Base-by-base conservation (phyloP, 148 eudicot species). In the Vaccinium corymbosum region DNA sequence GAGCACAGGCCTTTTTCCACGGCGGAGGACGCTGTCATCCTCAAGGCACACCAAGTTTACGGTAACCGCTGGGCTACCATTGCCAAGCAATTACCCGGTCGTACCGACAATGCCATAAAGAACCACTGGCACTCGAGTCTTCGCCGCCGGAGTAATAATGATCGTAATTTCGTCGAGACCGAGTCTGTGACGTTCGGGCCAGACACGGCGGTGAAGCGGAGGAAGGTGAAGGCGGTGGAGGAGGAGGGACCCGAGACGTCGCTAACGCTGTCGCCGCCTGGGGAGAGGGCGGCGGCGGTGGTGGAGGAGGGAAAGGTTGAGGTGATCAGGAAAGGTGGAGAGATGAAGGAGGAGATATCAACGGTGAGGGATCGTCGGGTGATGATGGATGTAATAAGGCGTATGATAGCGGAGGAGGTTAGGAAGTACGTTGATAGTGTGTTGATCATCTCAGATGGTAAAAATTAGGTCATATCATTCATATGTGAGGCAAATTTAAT, bases 41-140 rank as follows among this genome's bases (percentile, higher is more conserved):
- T 89, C 29, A 81, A 66, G 64, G 92, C 93, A 35, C 95, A 92
- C 82, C 77, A 86, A 1, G 38, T 80, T 7, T 86, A 87, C 64
- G 96, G 94, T 0, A 93, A 93, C 87, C 87, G 83, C 2, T 93
- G 96, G 96, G 93, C 96, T 72, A 87, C 93, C 9, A 93, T 93
- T 3, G 90, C 95, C 25, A 87, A 89, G 0, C 90, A 88, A 17
- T 82, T 93, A 50, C 93, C 91, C 0, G 96, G 96, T 0, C 84
- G 94, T 0, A 90, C 94, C 0, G 96, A 92, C 22, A 93, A 93
- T n/a, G 92, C 93, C 0, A 88, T 93, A 17, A 93, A 93, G 85
- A 93, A 91, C 51, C 94, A 91, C 56, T 93, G 93, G 92, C 91
- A 93, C 68, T 90, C 1, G 92, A 90, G 17, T 1, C 87, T 91